A percentile compares a stretch with the other conserved stretches of the same genome.
Evolutionary conservation across 2,329 filamentous ascomycete genomes (phyloP).

Genomic region (Juglanconis juglandina): DNA sequence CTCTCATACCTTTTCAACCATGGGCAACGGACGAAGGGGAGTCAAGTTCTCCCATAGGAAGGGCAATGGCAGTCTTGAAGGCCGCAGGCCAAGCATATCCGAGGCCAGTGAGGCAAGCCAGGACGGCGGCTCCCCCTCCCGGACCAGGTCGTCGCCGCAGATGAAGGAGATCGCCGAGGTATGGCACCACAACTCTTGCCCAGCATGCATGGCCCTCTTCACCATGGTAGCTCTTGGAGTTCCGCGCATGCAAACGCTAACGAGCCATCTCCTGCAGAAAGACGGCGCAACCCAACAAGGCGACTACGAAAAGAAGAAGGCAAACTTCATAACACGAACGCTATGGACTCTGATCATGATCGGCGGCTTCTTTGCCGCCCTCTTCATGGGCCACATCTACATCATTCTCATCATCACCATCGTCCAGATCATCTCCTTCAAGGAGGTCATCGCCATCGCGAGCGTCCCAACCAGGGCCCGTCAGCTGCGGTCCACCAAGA

Average conservation of each 20-base stretch:
- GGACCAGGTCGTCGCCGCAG: constrained; percentile 26
- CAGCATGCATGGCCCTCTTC: background rate
- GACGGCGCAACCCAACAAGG: constrained; percentile 39
- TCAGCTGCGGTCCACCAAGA: constrained; percentile 89
- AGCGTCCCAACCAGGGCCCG: constrained; percentile 90
- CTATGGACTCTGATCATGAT: constrained; percentile 99
- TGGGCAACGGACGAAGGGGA: constrained; percentile 43
- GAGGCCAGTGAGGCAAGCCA: constrained; percentile 68
- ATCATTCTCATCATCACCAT: constrained; percentile 90
- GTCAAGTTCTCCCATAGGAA: constrained; percentile 54
- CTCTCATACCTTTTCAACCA: constrained; percentile 18
- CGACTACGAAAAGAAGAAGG: constrained; percentile 98
- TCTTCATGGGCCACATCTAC: constrained; percentile 97
- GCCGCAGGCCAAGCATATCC: constrained; percentile 67
- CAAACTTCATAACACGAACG: constrained; percentile 92
- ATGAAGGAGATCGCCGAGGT: constrained; percentile 39
- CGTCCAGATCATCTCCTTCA: constrained; percentile 95
- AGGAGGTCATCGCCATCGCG: constrained; percentile 97
- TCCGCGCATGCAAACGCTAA: constrained; percentile 18
- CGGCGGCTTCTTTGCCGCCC: constrained; percentile 79
- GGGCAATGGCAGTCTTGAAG: constrained; percentile 46
- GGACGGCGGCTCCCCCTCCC: constrained; percentile 39
- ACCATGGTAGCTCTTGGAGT: background rate
- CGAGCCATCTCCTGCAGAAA: constrained; percentile 34
- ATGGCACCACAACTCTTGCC: background rate